phyloP scores from a whole-genome alignment of 106 monocot genomes.

The Amphibolis antarctica region DNA sequence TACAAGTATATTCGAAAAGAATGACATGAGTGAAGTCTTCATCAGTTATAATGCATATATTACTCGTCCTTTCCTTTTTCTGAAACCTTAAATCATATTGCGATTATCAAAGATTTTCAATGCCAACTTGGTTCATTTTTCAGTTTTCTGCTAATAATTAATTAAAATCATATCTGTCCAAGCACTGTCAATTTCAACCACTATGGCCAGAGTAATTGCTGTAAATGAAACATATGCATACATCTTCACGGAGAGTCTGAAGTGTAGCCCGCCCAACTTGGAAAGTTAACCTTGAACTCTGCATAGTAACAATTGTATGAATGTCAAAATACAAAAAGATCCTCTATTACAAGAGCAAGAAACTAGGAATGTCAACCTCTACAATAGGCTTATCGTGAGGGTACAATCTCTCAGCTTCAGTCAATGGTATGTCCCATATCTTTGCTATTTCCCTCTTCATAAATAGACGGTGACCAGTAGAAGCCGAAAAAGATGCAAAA shows the following conservation, averaged over 20 bases:
- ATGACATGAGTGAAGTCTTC: no score
- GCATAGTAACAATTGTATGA: conserved; percentile 1
- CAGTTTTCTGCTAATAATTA: no score
- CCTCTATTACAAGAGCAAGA: not conserved
- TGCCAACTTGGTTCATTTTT: no score
- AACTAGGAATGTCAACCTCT: conserved; percentile 30
- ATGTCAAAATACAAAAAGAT: not conserved
- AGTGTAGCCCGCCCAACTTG: conserved; percentile 62
- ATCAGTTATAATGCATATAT: no score
- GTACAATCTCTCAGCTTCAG: conserved; percentile 22
- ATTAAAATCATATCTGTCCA: no score
- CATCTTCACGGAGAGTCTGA: conserved; percentile 16
- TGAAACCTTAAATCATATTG: no score
- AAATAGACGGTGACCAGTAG: conserved; percentile 22
- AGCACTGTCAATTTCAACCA: no score
- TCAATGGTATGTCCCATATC: conserved; percentile 22
- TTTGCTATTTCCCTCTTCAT: conserved; percentile 48
- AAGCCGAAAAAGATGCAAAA: conserved; percentile 46
- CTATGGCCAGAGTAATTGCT: not conserved
- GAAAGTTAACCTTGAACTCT: conserved; percentile 30
- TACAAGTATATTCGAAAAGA: no score
- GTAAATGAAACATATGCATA: conserved; percentile 13
- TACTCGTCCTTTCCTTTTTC: no score
- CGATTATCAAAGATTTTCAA: no score
- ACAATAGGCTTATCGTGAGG: conserved; percentile 42